Percentiles rank a stretch among this genome's conserved stretches.
These are phyloP conservation scores for Cladorrhinum samala DNA, from an alignment of 495 filamentous ascomycete species.

Conservation along the genomic window DNA sequence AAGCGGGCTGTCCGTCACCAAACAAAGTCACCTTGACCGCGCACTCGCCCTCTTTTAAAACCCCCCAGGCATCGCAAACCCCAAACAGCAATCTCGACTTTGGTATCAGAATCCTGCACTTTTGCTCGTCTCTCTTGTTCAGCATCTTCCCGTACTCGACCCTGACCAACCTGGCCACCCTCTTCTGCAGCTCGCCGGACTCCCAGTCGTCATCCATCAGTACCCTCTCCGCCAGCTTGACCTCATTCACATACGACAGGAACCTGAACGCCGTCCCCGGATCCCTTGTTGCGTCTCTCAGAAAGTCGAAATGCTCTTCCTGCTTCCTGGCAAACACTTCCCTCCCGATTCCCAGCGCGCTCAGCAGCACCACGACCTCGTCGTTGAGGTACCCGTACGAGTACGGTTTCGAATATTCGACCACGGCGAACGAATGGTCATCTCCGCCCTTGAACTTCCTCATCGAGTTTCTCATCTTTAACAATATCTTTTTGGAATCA, in stretches of 20 bases:
- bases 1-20: conserved; percentile 33
- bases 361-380: conserved; percentile 41
- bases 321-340: conserved; percentile 39
- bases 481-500: conserved; percentile 18
- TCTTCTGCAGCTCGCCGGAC: conserved; percentile 12
- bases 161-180: conserved; percentile 31
- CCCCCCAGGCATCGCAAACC: conserved; percentile 42
- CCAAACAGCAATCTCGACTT: conserved; percentile 45
- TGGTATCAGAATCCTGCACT: conserved; percentile 41
- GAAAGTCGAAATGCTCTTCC: conserved; percentile 36
- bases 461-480: conserved; percentile 48
- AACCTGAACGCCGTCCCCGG: conserved; percentile 37
- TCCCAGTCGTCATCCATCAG: conserved; percentile 35
- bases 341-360: conserved; percentile 36
- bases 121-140: conserved; percentile 42
- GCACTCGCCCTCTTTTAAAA: conserved; percentile 43
- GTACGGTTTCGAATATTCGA: conserved; percentile 47
- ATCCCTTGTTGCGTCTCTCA: conserved; percentile 28
- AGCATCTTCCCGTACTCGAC: conserved; percentile 40
- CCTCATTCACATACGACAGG: conserved; percentile 33
- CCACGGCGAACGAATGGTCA: conserved; percentile 42
- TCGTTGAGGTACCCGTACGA: conserved; percentile 46
- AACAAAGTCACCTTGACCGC: conserved; percentile 40
- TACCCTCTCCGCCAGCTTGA: conserved; percentile 40
- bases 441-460: conserved; percentile 42